A percentile compares a stretch with the other conserved stretches of the same genome.
phyloP scores from a whole-genome alignment of 2,329 filamentous ascomycete genomes.

The Venturia pyrina region DNA sequence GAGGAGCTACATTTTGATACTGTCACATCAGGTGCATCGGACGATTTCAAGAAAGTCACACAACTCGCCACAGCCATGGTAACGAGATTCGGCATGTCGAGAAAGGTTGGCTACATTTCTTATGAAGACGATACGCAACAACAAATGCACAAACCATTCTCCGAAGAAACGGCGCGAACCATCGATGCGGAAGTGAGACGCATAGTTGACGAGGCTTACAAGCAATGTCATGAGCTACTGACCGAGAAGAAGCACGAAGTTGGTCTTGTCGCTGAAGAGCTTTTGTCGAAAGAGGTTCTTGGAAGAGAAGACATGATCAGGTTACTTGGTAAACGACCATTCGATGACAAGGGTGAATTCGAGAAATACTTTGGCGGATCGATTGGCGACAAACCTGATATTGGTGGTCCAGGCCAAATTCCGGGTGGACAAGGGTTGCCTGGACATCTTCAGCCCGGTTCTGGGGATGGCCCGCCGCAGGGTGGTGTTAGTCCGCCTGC shows the following conservation, averaged over 20 bases:
- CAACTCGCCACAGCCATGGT: constrained; percentile 96
- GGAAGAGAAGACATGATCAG: constrained; percentile 86
- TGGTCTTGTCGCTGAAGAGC: constrained; percentile 82
- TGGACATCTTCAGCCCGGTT: neutral
- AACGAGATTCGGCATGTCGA: constrained; percentile 97
- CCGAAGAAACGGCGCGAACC: constrained; percentile 81
- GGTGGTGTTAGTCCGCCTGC: constrained; percentile 3
- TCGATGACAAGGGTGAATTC: constrained; percentile 79
- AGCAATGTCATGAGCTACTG: constrained; percentile 76
- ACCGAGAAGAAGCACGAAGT: constrained; percentile 80
- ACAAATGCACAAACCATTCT: constrained; percentile 67
- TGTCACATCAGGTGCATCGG: constrained; percentile 86
- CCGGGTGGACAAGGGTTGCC: constrained; percentile 5
- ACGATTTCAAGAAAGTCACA: constrained; percentile 98
- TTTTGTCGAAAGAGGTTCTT: constrained; percentile 84
- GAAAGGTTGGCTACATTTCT: constrained; percentile 85
- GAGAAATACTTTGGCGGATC: constrained; percentile 67
- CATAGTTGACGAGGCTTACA: constrained; percentile 87
- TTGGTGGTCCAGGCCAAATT: neutral
- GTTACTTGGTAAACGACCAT: constrained; percentile 74
- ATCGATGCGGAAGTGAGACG: constrained; percentile 88
- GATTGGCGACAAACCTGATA: neutral
- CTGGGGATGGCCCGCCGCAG: neutral
- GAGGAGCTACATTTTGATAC: constrained; percentile 96
- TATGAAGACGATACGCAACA: constrained; percentile 75